These are phyloP conservation scores for Delonix regia DNA, from an alignment of 306 rosid genomes.

Conservation along the genomic window DNA sequence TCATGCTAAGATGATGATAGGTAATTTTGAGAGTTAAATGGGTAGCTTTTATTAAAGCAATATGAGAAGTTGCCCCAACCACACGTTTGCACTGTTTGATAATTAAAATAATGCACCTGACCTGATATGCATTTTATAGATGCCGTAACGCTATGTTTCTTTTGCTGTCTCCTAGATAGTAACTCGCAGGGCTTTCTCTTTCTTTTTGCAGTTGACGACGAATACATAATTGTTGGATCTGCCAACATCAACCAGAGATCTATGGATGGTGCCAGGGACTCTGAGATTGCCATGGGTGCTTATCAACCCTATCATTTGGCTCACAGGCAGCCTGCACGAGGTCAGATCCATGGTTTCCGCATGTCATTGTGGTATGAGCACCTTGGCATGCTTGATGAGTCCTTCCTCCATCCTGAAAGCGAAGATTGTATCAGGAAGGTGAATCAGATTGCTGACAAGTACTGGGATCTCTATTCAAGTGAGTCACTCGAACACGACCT, in stretches of 20 bases:
- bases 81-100: too few species aligned
- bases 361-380: constrained; percentile 76
- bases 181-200: neutral
- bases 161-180: neutral
- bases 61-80: too few species aligned
- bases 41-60: constrained; percentile 16
- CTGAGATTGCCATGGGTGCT: constrained; percentile 79
- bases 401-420: constrained; percentile 52
- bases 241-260: constrained; percentile 86
- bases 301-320: constrained; percentile 69
- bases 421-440: constrained; percentile 62
- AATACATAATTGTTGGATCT: constrained; percentile 75
- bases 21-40: constrained; percentile 40
- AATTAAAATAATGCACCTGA: neutral
- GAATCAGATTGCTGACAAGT: constrained; percentile 68
- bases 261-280: constrained; percentile 78
- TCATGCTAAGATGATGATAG: constrained; percentile 81
- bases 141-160: neutral
- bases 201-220: constrained; percentile 65
- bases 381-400: constrained; percentile 68
- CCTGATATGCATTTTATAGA: neutral
- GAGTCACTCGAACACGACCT: constrained; percentile 67
- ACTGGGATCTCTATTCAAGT: constrained; percentile 67
- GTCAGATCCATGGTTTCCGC: constrained; percentile 74
- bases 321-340: constrained; percentile 59